Percentiles rank a stretch among this genome's conserved stretches.
phyloP scores from a whole-genome alignment of 192 early-diverging fungal species.

The Umbelopsis sp. region DNA sequence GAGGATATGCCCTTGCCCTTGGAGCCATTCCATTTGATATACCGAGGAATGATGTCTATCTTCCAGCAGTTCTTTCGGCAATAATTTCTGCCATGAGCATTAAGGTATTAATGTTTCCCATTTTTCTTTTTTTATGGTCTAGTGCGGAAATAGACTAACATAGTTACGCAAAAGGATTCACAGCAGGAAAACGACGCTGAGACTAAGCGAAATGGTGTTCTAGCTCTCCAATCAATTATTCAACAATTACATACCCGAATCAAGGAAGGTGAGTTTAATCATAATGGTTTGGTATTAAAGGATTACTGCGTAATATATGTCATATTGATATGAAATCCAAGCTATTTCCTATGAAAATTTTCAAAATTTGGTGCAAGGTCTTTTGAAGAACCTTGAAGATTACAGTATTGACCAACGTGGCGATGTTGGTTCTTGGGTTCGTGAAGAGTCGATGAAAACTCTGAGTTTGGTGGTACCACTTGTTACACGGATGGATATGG shows the following conservation, averaged over 20 bases:
- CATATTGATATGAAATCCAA: slow-evolving; percentile 23
- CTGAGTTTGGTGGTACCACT: slow-evolving; percentile 50
- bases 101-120: slow-evolving; percentile 12
- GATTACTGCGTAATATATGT: slow-evolving; percentile 15
- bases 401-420: slow-evolving; percentile 89
- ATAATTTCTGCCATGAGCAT: slow-evolving; percentile 21
- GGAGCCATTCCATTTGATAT: slow-evolving; percentile 53
- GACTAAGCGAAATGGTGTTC: slow-evolving; percentile 64
- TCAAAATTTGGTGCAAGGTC: slow-evolving; percentile 45
- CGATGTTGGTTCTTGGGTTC: slow-evolving; percentile 94
- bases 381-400: slow-evolving; percentile 75
- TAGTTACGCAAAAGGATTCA: slow-evolving; percentile 17
- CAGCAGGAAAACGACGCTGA: slow-evolving; percentile 62
- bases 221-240: slow-evolving; percentile 53
- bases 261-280: slow-evolving; percentile 33
- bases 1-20: slow-evolving; percentile 68
- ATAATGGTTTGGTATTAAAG: background rate
- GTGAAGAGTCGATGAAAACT: slow-evolving; percentile 69
- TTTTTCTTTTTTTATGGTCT: background rate
- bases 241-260: slow-evolving; percentile 38
- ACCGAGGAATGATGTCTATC: slow-evolving; percentile 19
- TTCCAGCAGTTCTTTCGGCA: slow-evolving; percentile 23
- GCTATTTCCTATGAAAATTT: slow-evolving; percentile 45
- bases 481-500: slow-evolving; percentile 35
- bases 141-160: background rate